Evolutionary conservation across 805 yeast species (phyloP).

Genomic region (Maudiozyma barnettii): DNA sequence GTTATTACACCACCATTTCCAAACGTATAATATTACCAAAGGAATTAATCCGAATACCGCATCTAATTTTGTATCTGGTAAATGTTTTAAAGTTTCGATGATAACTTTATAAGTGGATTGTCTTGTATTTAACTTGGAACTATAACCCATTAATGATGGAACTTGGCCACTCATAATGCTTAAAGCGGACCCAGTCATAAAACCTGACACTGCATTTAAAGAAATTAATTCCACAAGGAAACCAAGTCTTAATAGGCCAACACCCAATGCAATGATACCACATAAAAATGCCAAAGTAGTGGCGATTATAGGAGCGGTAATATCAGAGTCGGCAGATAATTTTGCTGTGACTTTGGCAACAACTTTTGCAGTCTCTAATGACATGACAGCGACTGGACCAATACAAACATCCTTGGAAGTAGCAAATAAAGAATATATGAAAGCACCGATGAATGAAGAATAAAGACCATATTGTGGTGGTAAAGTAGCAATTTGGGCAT

Average conservation of each 20-base stretch:
- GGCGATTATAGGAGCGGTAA: constrained; percentile 64
- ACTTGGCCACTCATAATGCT: constrained; percentile 77
- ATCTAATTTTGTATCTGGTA: constrained; percentile 59
- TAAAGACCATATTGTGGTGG: constrained; percentile 80
- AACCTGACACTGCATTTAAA: constrained; percentile 85
- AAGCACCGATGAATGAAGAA: constrained; percentile 85
- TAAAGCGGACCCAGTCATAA: constrained; percentile 91
- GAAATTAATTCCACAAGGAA: constrained; percentile 84
- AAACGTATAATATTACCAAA: constrained; percentile 55
- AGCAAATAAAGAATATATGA: constrained; percentile 82
- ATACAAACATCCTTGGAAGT: constrained; percentile 92
- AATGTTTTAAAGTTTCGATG: constrained; percentile 59
- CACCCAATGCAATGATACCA: constrained; percentile 75
- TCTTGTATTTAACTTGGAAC: constrained; percentile 59
- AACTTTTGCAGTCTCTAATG: constrained; percentile 72
- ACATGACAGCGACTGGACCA: constrained; percentile 97
- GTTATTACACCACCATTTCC: constrained; percentile 55
- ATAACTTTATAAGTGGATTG: constrained; percentile 59
- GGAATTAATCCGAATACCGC: constrained; percentile 86
- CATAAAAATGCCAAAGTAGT: constrained; percentile 69
- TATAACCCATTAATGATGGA: constrained; percentile 76
- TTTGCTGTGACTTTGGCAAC: constrained; percentile 51
- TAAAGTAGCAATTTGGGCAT: constrained; percentile 77
- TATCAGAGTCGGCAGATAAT: constrained; percentile 32
- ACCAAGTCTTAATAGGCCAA: constrained; percentile 77